Percentiles rank a stretch among this genome's conserved stretches.
Conservation (phyloP, 768 basidiomycete genomes). For the Pholiota microspora region DNA sequence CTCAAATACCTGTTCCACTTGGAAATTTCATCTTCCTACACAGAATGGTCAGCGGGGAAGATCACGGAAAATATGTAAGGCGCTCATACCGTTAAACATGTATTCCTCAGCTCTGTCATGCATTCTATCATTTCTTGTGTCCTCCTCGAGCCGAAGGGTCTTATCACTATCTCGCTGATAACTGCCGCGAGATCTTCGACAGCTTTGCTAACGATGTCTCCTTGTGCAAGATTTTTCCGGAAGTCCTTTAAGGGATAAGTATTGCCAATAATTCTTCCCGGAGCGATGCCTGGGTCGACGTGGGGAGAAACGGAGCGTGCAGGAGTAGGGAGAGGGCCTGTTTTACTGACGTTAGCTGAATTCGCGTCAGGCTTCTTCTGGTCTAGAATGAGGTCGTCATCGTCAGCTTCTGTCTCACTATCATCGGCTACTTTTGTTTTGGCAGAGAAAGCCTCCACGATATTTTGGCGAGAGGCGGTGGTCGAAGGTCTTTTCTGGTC, state of each 20-base stretch:
- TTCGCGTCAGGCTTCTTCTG: slow-evolving; percentile 23
- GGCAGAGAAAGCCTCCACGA: slow-evolving; percentile 13
- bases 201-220: slow-evolving; percentile 83
- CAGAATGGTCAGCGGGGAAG: background rate
- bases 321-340: slow-evolving; percentile 48
- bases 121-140: slow-evolving; percentile 72
- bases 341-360: slow-evolving; percentile 9
- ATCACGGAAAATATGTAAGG: background rate
- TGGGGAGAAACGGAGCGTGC: slow-evolving; percentile 44
- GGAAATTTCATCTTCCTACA: slow-evolving; percentile 78
- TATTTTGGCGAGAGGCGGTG: slow-evolving; percentile 15
- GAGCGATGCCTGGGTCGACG: slow-evolving; percentile 52
- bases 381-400: slow-evolving; percentile 29
- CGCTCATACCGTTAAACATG: slow-evolving; percentile 53
- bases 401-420: slow-evolving; percentile 57
- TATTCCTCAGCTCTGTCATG: slow-evolving; percentile 62
- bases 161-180: slow-evolving; percentile 64
- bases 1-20: slow-evolving; percentile 75
- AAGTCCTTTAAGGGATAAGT: slow-evolving; percentile 79
- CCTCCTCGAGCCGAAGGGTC: slow-evolving; percentile 70
- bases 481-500: slow-evolving; percentile 33
- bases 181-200: slow-evolving; percentile 76
- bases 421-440: slow-evolving; percentile 19
- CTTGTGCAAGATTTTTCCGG: slow-evolving; percentile 60
- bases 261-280: slow-evolving; percentile 74